Evolutionary conservation across 305 asterid genomes (phyloP), one percentile per base, ranked within the genome.

Genomic region (Rubia tinctorum): DNA sequence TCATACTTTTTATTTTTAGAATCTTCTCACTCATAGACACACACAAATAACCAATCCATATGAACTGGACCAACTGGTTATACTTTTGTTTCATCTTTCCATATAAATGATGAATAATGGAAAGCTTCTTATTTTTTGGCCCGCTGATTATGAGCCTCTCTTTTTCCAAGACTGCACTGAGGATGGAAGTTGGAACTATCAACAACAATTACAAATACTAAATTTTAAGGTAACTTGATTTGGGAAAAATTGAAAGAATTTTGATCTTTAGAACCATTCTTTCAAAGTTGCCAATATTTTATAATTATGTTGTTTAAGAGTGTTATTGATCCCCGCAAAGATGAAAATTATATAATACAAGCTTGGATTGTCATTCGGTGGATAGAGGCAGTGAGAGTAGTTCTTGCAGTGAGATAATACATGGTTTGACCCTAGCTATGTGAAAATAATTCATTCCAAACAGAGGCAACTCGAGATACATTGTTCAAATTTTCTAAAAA

Each of bases 321-420:
- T 42, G 91, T 89, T 77, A 97, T 90, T 74, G 98, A 90, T 84
- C 98, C 99, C 70, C 90, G 99, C 82, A 92, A 92, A 82, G 98
- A 92, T 76, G 96, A 94, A 69, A 88, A 90, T 45, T 88, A 81
- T 45, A 87, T 47, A 85, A 75, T 43, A 86, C 72, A 66, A 90
- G 90, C 89, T 82, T 89, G 86, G 94, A 80, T 65, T 95, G 80
- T 84, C 93, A 82, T 79, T 95, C 95, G 65, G 85, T 14, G 1
- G 56, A 49, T 49, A 49, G 6, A 49, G 85, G 81, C 73, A 92
- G 79, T 66, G 78, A 82, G 49, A 85, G 85, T 81, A 88, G 88
- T 20, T 84, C 88, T 75, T 97, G 88, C 75, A 90, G 89, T 77
- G 97, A 90, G 89, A 98, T 95, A 87, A n/a, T n/a, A n/a, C n/a